Base-by-base conservation (phyloP, 2,329 filamentous ascomycete species). In the Colletotrichum cordylinicola region DNA sequence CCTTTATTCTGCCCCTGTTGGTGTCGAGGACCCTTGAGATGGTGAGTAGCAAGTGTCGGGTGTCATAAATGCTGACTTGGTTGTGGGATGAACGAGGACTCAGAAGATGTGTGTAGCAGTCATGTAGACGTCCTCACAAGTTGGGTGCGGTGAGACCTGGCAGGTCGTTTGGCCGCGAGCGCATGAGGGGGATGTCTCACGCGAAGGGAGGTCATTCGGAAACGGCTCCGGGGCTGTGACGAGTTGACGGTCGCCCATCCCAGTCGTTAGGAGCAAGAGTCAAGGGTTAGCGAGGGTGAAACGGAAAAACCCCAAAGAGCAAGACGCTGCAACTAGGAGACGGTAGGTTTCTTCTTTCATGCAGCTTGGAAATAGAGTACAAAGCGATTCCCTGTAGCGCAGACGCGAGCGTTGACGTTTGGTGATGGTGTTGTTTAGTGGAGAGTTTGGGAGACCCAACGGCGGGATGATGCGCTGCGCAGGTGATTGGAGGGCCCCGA, bases 111-210 rank as follows among this genome's bases (percentile, higher is more conserved):
- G 56, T 39, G 48, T 31, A 55, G 64, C 58, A 69, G 74, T 75
- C 74, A 76, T 76, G 71, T 76, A 75, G 60, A 74, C 66, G 43
- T 37, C 52, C 74, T 75, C 74, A 66, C 71, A 75, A 70, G 37
- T 76, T 76, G 37, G 37, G 71, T 62, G 71, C 33, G 67, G 72
- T 76, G 39, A 76, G 74, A 76, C 74, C 61, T 67, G 52, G 24
- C 21, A 75, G 48, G 74, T 75, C 74, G 74, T 68, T 75, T 67
- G 70, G 72, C 67, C 24, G 43, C 37, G 72, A 74, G 71, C 70
- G 74, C 74, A 76, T 76, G 74, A 76, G 74, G 65, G 48, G 72
- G 21, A 75, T 76, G 74, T 76, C 74, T 76, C 74, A 75, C 33
- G 64, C 65, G 58, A 29, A 24, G 31, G 60, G 61, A 61, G 74